Evolutionary conservation across 2,329 filamentous ascomycete species (phyloP), one percentile per base, ranked within the genome.

Genomic region (Septoria petroselini): DNA sequence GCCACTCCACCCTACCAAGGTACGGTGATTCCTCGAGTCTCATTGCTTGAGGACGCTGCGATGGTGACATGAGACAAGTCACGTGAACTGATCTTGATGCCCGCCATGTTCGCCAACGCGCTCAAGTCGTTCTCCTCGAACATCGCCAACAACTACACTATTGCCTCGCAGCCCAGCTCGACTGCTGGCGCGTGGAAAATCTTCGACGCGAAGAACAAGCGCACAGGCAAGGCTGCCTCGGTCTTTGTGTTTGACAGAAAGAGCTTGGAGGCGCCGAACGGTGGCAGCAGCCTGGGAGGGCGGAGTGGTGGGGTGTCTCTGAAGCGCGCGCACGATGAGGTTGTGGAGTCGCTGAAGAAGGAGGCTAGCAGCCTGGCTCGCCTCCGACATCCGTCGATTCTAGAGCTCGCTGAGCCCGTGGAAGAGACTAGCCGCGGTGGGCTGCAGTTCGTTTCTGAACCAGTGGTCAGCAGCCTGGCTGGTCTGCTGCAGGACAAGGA

Each of bases 151-250:
- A 94, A 95, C 73, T 98, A 98, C 72, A 82, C 86, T 60, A 77
- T 97, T 58, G 85, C 88, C 17, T 78, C 84, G 19, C 82, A 81
- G 52, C 81, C 86, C 8, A 85, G 82, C n/a, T 86, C 89, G 43
- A 82, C 82, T 44, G 88, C 91, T 12, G 93, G 93, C 14, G 88
- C 91, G 51, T 98, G 93, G 93, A 95, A 90, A 74, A 93, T 98
- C 64, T 91, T 91, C 77, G 91, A 96, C 73, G 91, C 88, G 52
- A 97, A 95, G 76, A 94, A 94, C 74, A 97, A 96, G 73, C 89
- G 86, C 23, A 95, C 90, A 0, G 88, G 88, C 59, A 95, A 93
- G 68, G 71, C 84, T 6, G 93, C 85, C 48, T 96, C 91, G 12
- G 84, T 97, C 59, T 98, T 97, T 64, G 84, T 97, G 58, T 96